Evolutionary conservation across 2,329 filamentous ascomycete genomes (phyloP), one percentile per base, ranked within the genome.

Genomic region (Acrocalymma vagum): DNA sequence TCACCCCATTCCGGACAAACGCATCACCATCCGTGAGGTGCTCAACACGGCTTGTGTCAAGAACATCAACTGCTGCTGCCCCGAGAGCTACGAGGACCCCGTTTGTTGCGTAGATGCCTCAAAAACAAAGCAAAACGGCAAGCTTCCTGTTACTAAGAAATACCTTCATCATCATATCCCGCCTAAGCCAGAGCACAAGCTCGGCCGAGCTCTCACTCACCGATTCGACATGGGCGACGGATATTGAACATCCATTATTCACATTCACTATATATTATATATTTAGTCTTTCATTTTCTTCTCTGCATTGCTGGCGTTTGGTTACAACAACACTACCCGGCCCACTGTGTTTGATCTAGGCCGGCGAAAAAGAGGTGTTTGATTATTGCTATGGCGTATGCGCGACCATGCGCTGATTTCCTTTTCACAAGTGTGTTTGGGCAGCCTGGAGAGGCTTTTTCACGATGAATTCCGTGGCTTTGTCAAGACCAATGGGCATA

Each of bases 31-130:
- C 34, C 71, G 78, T 6, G 82, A 89, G 1, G 83, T 89, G 1
- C 72, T 90, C 38, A 83, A 79, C 48, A 83, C 88, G 56, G 77
- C 85, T n/a, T 90, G 84, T 79, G 74, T 94, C 58, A 86, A 82
- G 72, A 81, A 78, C 36, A 81, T 91, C 26, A 87, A 92, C 56
- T 94, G 90, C 71, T 95, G 90, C 65, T 85, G 89, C 56, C 71
- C 84, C 4, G 88, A 92, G 55, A 80, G 76, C 45, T 87, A 84
- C 62, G 84, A 86, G 21, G 84, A 88, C 45, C 79, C 80, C 5
- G 71, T 75, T n/a, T 75, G 75, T 32, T 59, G 55, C 16, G 85
- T 88, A 44, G 84, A 88, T 54, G 81, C 80, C 1, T 80, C 79
- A 50, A 63, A 64, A 37, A 56, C 22, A 45, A 70, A 46, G 58